Base-by-base conservation (phyloP, 257 asterid species). In the Lithospermum erythrorhizon region DNA sequence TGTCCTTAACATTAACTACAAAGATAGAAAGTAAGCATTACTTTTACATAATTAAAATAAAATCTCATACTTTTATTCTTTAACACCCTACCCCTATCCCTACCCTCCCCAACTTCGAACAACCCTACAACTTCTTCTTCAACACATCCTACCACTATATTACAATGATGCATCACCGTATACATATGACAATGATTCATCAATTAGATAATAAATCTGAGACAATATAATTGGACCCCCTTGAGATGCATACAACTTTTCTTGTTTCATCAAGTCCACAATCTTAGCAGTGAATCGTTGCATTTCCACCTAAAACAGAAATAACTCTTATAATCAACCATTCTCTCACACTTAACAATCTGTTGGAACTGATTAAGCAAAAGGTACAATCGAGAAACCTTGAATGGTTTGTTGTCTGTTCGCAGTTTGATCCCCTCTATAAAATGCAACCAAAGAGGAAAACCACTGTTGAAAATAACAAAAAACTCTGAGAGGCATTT, bases 391-490 rank as follows among this genome's bases (percentile, higher is more conserved):
- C 5, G 29, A 59, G 65, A 14, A 57, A 82, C 96, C 95, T 88
- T 88, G 75, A 79, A 87, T 1, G 93, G 95, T 69, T 85, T 82
- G 63, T 88, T 88, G 70, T 87, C 86, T 0, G 94, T 81, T 64
- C 98, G 83, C 66, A 90, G 69, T 78, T 69, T 72, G 57, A 90
- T 76, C 62, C 94, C 95, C 10, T 94, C 87, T 63, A 87, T 71
- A 71, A 83, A 83, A 78, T 90, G 98, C 84, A 90, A 77, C 96
- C 96, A 90, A 23, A 90, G 67, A 27, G 96, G 95, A 81, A 87
- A 87, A 21, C 98, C 98, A 3, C 96, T 90, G 91, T n/a, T n/a
- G n/a, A n/a, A n/a, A n/a, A n/a, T n/a, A n/a, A n/a, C n/a, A n/a
- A n/a, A n/a, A n/a, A n/a, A n/a, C n/a, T n/a, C n/a, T n/a, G n/a